A percentile compares a stretch with the other conserved stretches of the same genome.
Evolutionary conservation across 2,329 filamentous ascomycete genomes (phyloP).

Genomic region (Chaetothyriales sp.): DNA sequence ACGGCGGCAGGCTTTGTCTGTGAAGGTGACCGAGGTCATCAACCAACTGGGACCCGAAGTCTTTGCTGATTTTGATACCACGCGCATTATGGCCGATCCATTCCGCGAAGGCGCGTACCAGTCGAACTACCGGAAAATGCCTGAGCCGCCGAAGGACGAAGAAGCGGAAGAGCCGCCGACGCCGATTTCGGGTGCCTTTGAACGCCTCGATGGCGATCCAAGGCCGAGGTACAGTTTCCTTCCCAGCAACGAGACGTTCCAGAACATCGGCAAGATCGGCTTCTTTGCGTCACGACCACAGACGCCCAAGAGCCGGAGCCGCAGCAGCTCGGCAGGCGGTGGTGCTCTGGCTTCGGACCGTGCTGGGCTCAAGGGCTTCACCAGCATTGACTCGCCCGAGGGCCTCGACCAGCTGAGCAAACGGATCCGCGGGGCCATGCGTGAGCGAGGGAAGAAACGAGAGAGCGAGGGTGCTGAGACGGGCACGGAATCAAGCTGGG

Average conservation of each 20-base stretch:
- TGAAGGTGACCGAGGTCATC: constrained; percentile 78
- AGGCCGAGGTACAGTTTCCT: constrained; percentile 23
- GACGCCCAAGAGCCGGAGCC: constrained; percentile 61
- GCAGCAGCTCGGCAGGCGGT: constrained; percentile 54
- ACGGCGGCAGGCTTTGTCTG: constrained; percentile 58
- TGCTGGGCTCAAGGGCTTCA: constrained; percentile 59
- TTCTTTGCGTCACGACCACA: constrained; percentile 81
- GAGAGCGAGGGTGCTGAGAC: constrained; percentile 16
- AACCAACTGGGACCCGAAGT: constrained; percentile 91
- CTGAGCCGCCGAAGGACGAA: constrained; percentile 11
- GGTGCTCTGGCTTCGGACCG: constrained; percentile 44
- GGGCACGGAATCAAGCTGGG: constrained; percentile 17
- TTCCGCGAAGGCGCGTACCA: constrained; percentile 27
- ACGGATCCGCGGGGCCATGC: constrained; percentile 76
- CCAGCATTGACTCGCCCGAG: constrained; percentile 49
- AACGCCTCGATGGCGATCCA: constrained; percentile 26
- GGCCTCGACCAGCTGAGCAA: constrained; percentile 70
- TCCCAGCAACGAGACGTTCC: constrained; percentile 85
- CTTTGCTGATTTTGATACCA: constrained; percentile 86
- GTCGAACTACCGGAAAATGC: constrained; percentile 15
- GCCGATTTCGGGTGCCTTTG: constrained; percentile 13
- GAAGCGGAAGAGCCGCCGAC: constrained; percentile 23
- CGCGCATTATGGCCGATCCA: constrained; percentile 49
- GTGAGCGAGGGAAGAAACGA: constrained; percentile 52
- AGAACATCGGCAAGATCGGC: constrained; percentile 72